phyloP scores from a whole-genome alignment of 23 red algal species.

The Gracilaria caudata region DNA sequence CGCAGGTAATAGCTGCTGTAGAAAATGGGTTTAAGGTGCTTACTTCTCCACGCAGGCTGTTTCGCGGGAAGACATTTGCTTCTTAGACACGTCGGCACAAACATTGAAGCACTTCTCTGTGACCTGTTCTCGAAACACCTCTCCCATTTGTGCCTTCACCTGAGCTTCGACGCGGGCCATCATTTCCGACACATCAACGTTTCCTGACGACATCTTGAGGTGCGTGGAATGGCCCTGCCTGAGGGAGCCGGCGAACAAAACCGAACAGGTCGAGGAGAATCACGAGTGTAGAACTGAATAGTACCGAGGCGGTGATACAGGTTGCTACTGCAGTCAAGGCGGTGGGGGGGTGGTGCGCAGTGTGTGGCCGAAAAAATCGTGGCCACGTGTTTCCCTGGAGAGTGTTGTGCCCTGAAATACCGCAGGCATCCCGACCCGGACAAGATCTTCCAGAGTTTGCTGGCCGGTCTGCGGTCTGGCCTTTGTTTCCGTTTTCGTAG shows the following conservation, averaged over 20 bases:
- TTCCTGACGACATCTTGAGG: conserved; percentile 1
- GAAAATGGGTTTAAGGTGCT: not conserved
- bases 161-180: conserved; percentile 74
- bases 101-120: conserved; percentile 73
- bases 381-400: not conserved
- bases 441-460: too few species aligned
- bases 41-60: conserved; percentile 69
- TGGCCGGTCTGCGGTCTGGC: too few species aligned
- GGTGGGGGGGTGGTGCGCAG: too few species aligned
- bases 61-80: conserved; percentile 61
- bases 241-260: too few species aligned
- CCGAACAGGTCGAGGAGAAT: too few species aligned
- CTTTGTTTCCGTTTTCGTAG: not conserved
- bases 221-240: too few species aligned
- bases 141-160: conserved; percentile 59
- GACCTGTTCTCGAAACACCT: conserved; percentile 71
- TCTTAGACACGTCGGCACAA: conserved; percentile 50
- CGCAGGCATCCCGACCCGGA: too few species aligned
- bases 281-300: too few species aligned
- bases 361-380: not conserved
- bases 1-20: not conserved
- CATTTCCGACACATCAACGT: conserved; percentile 33
- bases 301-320: too few species aligned
- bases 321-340: too few species aligned
- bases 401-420: not conserved